phyloP scores from a whole-genome alignment of 2,329 filamentous ascomycete species.

The Diaporthe citriasiana region DNA sequence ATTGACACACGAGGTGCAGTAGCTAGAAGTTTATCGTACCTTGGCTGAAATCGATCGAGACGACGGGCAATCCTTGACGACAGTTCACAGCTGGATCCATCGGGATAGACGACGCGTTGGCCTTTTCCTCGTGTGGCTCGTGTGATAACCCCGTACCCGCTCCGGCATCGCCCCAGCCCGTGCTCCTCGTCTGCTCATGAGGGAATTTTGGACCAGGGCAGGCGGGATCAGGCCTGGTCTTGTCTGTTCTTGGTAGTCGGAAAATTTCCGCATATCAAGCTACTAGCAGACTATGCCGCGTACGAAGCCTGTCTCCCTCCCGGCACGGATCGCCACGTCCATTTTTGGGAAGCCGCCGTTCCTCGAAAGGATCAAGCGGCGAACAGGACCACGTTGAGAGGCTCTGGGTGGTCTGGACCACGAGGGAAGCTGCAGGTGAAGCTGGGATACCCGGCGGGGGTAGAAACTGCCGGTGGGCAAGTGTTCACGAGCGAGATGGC shows the following conservation, averaged over 20 bases:
- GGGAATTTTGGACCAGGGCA: background rate
- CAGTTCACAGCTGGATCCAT: background rate
- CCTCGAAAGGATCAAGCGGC: background rate
- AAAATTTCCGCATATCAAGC: slow-evolving; percentile 17
- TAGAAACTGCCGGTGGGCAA: background rate
- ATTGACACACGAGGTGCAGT: slow-evolving; percentile 32
- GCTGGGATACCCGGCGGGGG: background rate
- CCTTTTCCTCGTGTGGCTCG: background rate
- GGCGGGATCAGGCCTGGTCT: background rate
- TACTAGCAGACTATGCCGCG: background rate
- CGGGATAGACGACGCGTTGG: background rate
- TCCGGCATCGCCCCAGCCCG: slow-evolving; percentile 10
- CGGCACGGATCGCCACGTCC: slow-evolving; percentile 18
- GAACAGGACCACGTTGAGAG: background rate
- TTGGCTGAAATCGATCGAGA: background rate
- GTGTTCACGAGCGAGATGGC: background rate
- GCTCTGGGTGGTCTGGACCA: background rate
- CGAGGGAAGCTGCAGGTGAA: background rate
- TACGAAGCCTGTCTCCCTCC: background rate
- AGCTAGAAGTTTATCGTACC: slow-evolving; percentile 9
- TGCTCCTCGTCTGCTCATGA: background rate
- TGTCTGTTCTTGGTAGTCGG: background rate
- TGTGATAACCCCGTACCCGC: background rate
- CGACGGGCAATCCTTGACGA: slow-evolving; percentile 1
- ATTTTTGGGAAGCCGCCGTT: background rate